Base-by-base conservation (phyloP, 305 asterid species). In the Fraxinus greggii region DNA sequence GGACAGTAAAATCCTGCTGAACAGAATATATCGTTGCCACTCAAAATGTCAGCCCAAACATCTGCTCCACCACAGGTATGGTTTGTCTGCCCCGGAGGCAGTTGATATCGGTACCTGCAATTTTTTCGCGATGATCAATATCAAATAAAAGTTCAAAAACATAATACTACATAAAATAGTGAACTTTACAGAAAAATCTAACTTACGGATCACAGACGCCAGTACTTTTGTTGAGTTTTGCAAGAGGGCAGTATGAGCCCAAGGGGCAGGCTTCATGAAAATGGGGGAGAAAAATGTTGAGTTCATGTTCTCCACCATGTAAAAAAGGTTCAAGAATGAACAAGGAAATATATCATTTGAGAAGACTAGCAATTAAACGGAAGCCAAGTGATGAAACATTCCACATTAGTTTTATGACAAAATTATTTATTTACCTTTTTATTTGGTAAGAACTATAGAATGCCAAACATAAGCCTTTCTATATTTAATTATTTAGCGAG, bases 161-260 rank as follows among this genome's bases (percentile, higher is more conserved):
- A 76, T 59, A 33, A 59, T 31, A 56, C 31, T 79, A 56, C 24
- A 23, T 6, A 35, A 24, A 28, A 81, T 72, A 69, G 69, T 42
- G 33, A 31, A 73, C 29, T 59, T 31, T 24, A 54, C 73, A 72
- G 69, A 84, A 78, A 48, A 78, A 59, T 13, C 28, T 36, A 79
- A 84, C 97, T 90, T 79, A 93, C 94, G 98, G 98, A 63, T 92
- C 98, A 77, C 98, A 93, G 72, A 90, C 90, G 75, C 92, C 92
- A 7, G 98, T 89, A 81, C 85, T 84, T 54, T 77, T 69, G 85
- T 93, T 89, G 87, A 93, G 94, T 31, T 38, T 67, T 54, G 93
- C 87, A 51, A 32, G 28, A 51, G 98, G 98, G 84, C 98, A 93
- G 89, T 91, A 91, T 2, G 98, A 80, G 42, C 98, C 98, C 86